Evolutionary conservation across 2,329 filamentous ascomycete species (phyloP), one percentile per base, ranked within the genome.

Genomic region (Seiridium unicorne): DNA sequence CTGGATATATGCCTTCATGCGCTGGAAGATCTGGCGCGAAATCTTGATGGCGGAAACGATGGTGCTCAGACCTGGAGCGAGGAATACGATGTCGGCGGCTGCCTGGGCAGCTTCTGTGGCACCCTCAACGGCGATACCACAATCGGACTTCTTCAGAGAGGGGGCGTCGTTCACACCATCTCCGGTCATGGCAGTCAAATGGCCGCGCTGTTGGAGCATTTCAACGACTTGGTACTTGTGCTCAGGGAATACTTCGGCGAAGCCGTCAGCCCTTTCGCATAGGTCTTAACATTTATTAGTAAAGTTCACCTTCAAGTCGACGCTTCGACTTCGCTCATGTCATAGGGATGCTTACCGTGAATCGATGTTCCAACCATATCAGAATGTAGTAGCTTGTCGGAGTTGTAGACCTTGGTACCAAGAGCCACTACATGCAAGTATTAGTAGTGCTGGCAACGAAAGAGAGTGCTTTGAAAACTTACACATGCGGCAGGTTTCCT

Each of bases 161-260:
- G 86, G 86, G 75, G 86, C 86, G 68, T 88, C 86, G 77, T 88
- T 89, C 71, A 89, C 86, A 84, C 83, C 86, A 72, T 89, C 86
- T 79, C 86, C 85, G 80, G 88, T 90, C 88, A 90, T 90, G 74
- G 87, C 88, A 73, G 86, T 89, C 76, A 90, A 81, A 73, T 89
- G 86, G 74, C 87, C 87, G 77, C 87, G 83, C 76, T 89, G 87
- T 77, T 90, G 88, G 60, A 90, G 78, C 86, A 89, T 89, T 75
- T 89, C 87, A 70, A 90, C 87, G 76, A 90, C 87, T 78, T 89
- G 85, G 79, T 89, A 89, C 79, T 90, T 90, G 82, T 90, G 87
- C 79, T 90, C 87, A 65, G 87, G 87, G 82, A 89, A 90, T 60
- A 90, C 87, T 75, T 90, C 87, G 65, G 87, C 87, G 76, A 89